Percentiles rank a stretch among this genome's conserved stretches.
phyloP scores from a whole-genome alignment of 208 protist species.

The Blechomonas ayalai region DNA sequence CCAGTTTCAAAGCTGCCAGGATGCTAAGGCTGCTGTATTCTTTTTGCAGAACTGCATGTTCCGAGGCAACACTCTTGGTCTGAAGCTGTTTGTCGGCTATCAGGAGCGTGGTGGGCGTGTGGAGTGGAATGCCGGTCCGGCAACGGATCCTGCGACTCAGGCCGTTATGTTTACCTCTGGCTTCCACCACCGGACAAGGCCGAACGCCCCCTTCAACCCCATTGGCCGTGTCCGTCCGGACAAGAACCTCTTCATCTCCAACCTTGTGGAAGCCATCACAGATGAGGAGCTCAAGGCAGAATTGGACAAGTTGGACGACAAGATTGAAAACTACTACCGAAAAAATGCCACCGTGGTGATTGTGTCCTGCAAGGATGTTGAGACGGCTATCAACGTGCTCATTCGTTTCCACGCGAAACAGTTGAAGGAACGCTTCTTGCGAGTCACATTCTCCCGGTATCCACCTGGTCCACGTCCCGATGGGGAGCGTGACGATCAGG shows the following conservation, averaged over 20 bases:
- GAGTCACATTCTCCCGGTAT: slow-evolving; percentile 81
- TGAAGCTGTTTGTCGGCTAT: slow-evolving; percentile 76
- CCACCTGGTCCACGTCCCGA: slow-evolving; percentile 38
- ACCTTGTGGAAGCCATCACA: slow-evolving; percentile 53
- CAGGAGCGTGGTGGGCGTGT: slow-evolving; percentile 38
- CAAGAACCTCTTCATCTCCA: slow-evolving; percentile 75
- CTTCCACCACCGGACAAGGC: slow-evolving; percentile 78
- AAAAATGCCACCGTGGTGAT: slow-evolving; percentile 53
- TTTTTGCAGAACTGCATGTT: slow-evolving; percentile 72
- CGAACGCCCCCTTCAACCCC: slow-evolving; percentile 56
- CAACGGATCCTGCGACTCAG: slow-evolving; percentile 58
- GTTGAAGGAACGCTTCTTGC: slow-evolving; percentile 54
- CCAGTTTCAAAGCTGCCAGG: slow-evolving; percentile 67
- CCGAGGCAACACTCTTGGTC: slow-evolving; percentile 34
- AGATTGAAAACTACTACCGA: slow-evolving; percentile 39
- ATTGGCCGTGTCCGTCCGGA: slow-evolving; percentile 53
- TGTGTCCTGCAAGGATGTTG: slow-evolving; percentile 43
- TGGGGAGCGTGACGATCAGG: too few species aligned
- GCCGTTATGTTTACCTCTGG: slow-evolving; percentile 55
- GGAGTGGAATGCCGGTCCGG: slow-evolving; percentile 70
- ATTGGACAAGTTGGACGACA: slow-evolving; percentile 31
- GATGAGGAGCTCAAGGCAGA: slow-evolving; percentile 54
- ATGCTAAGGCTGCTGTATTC: slow-evolving; percentile 57
- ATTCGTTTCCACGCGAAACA: slow-evolving; percentile 61
- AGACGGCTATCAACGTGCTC: slow-evolving; percentile 63